phyloP scores from a whole-genome alignment of 2,329 filamentous ascomycete genomes.

The Cryphonectria naterciae region DNA sequence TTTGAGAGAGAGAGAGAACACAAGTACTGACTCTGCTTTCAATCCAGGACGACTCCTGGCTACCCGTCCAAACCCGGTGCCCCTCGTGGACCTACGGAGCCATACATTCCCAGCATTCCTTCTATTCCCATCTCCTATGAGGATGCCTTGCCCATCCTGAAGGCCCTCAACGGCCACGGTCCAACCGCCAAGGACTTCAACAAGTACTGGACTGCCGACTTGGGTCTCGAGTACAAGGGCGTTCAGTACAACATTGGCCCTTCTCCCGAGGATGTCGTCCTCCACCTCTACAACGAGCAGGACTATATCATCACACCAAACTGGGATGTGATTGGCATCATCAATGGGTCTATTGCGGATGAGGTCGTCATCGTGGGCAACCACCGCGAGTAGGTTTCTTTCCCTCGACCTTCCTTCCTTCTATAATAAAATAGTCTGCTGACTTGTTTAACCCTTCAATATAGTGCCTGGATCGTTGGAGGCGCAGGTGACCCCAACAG shows the following conservation, averaged over 20 bases:
- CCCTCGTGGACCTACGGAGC: constrained; percentile 64
- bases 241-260: constrained; percentile 49
- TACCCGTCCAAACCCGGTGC: constrained; percentile 77
- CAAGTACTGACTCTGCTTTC: background rate
- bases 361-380: constrained; percentile 60
- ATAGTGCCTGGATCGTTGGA: constrained; percentile 77
- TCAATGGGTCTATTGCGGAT: constrained; percentile 71
- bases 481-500: constrained; percentile 83
- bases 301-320: constrained; percentile 71
- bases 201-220: constrained; percentile 59
- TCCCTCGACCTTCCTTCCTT: background rate
- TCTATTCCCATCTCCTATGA: constrained; percentile 80
- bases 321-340: constrained; percentile 79
- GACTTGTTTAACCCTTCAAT: background rate
- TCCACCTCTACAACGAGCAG: constrained; percentile 71
- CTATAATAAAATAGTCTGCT: background rate
- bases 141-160: constrained; percentile 77
- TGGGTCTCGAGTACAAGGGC: constrained; percentile 49
- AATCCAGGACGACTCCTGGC: constrained; percentile 68
- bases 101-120: constrained; percentile 73
- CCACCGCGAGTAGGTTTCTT: constrained; percentile 66
- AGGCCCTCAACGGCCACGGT: constrained; percentile 76
- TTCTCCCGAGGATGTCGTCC: constrained; percentile 57
- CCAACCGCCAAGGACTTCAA: constrained; percentile 70
- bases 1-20: background rate